Percentiles rank a stretch among this genome's conserved stretches.
phyloP scores from a whole-genome alignment of 75 land plant genomes.

The Ceratopteris richardii region DNA sequence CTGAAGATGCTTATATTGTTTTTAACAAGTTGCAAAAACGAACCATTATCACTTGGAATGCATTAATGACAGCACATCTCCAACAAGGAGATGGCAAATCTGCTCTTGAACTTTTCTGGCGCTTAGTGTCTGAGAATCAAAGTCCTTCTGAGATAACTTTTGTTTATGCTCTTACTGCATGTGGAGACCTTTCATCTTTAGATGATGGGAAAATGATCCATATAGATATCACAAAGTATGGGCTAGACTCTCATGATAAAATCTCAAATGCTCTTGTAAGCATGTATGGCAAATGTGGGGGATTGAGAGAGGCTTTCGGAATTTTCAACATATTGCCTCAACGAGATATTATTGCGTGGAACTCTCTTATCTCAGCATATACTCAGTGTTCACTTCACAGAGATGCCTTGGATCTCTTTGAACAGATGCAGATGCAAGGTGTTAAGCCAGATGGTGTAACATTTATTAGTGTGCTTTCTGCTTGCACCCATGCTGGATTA shows the following conservation, averaged over 20 bases:
- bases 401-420: slow-evolving; percentile 20
- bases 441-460: slow-evolving; percentile 12
- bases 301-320: slow-evolving; percentile 11
- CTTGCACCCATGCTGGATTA: slow-evolving; percentile 6
- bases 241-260: slow-evolving; percentile 18
- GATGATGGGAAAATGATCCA: slow-evolving; percentile 27
- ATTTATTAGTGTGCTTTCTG: slow-evolving; percentile 8
- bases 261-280: slow-evolving; percentile 31
- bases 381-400: slow-evolving; percentile 10
- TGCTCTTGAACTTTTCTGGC: slow-evolving; percentile 5
- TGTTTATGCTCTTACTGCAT: slow-evolving; percentile 33
- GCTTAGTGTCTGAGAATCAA: too few relatives aligned
- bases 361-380: slow-evolving; percentile 22
- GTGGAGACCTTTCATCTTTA: slow-evolving; percentile 4
- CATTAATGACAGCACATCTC: slow-evolving; percentile 11
- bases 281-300: slow-evolving; percentile 32
- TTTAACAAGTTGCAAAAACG: slow-evolving; percentile 1
- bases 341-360: slow-evolving; percentile 32
- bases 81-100: background rate
- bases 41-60: slow-evolving; percentile 9
- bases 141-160: slow-evolving; percentile 31
- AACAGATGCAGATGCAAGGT: slow-evolving; percentile 19
- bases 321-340: slow-evolving; percentile 31
- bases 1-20: slow-evolving; percentile 11
- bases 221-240: slow-evolving; percentile 14